Percentiles rank a stretch among this genome's conserved stretches.
Evolutionary conservation across 2,329 filamentous ascomycete species (phyloP).

Genomic region (Albophoma yamanashiensis): DNA sequence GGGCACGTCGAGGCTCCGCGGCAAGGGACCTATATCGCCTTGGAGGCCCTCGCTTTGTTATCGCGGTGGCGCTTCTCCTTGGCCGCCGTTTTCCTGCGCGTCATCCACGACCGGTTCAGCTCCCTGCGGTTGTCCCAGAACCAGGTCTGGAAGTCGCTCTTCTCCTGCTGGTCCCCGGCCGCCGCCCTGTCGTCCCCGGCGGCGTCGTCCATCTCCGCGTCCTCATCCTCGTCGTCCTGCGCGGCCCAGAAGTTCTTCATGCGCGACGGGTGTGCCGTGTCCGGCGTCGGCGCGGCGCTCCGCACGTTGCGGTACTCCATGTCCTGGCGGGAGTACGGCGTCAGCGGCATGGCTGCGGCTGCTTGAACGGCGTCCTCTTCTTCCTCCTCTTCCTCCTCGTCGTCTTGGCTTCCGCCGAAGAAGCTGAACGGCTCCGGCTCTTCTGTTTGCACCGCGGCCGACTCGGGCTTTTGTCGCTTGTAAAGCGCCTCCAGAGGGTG

Average conservation of each 20-base stretch:
- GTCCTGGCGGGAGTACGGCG: conserved; percentile 73
- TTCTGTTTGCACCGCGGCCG: conserved; percentile 18
- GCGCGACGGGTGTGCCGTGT: conserved; percentile 69
- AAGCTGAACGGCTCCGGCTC: conserved; percentile 59
- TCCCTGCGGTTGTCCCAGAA: conserved; percentile 59
- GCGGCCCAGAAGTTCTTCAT: conserved; percentile 48
- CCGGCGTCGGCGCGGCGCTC: conserved; percentile 88
- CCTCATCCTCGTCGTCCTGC: conserved; percentile 23
- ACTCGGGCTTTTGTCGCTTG: conserved; percentile 52
- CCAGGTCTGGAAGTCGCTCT: conserved; percentile 51
- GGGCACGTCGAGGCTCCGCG: not conserved
- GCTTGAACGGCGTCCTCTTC: conserved; percentile 28
- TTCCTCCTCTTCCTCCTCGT: conserved; percentile 30
- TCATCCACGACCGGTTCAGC: conserved; percentile 56
- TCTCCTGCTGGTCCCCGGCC: conserved; percentile 13
- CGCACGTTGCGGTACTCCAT: conserved; percentile 64
- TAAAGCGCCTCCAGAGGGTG: conserved; percentile 91
- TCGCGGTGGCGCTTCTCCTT: conserved; percentile 60
- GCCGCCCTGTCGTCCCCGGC: conserved; percentile 12
- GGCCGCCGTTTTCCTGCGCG: conserved; percentile 46
- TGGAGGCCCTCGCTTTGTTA: conserved; percentile 44
- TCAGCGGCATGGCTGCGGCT: conserved; percentile 49
- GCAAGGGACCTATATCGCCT: conserved; percentile 16
- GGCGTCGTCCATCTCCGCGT: conserved; percentile 14
- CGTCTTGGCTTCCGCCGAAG: conserved; percentile 48